Evolutionary conservation across 1,139 yeast species (phyloP).

Genomic region (Oligophagozyma castellii): DNA sequence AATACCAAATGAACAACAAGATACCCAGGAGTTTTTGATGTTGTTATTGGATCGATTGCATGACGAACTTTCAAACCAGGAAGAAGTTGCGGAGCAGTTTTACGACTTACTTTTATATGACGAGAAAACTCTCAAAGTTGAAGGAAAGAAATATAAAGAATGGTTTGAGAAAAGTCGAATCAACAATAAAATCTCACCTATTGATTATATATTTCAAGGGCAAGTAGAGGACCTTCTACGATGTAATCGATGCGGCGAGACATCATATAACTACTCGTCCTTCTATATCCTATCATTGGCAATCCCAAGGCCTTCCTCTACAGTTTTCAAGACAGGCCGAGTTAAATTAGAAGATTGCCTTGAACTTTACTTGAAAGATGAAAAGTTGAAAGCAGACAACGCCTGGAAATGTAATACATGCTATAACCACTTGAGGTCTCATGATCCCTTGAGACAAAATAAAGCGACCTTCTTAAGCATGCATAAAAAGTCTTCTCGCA

Average conservation of each 20-base stretch:
- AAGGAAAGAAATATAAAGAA: slow-evolving; percentile 37
- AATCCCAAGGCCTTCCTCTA: slow-evolving; percentile 33
- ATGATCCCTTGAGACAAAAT: slow-evolving; percentile 12
- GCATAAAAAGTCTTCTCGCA: slow-evolving; percentile 1
- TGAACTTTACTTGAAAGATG: slow-evolving; percentile 53
- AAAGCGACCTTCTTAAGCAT: slow-evolving; percentile 16
- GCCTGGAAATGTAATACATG: slow-evolving; percentile 74
- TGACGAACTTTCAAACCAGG: slow-evolving; percentile 42
- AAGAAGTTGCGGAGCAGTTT: slow-evolving; percentile 27
- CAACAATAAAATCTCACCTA: slow-evolving; percentile 51
- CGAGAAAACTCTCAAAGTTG: slow-evolving; percentile 22
- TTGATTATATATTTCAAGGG: slow-evolving; percentile 51
- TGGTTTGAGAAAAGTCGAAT: slow-evolving; percentile 44
- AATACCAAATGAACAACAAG: slow-evolving; percentile 66
- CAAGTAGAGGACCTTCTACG: slow-evolving; percentile 50
- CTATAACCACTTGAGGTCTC: slow-evolving; percentile 5
- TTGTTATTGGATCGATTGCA: slow-evolving; percentile 54
- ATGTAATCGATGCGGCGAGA: slow-evolving; percentile 51
- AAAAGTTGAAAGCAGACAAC: slow-evolving; percentile 54
- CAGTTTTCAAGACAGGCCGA: slow-evolving; percentile 24
- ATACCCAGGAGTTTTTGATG: slow-evolving; percentile 61
- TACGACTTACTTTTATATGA: slow-evolving; percentile 28
- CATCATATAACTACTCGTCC: slow-evolving; percentile 43
- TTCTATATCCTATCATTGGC: slow-evolving; percentile 56
- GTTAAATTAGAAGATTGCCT: slow-evolving; percentile 48